Conservation (phyloP, 2,329 filamentous ascomycete species). For the Clonostachys rhizophaga region DNA sequence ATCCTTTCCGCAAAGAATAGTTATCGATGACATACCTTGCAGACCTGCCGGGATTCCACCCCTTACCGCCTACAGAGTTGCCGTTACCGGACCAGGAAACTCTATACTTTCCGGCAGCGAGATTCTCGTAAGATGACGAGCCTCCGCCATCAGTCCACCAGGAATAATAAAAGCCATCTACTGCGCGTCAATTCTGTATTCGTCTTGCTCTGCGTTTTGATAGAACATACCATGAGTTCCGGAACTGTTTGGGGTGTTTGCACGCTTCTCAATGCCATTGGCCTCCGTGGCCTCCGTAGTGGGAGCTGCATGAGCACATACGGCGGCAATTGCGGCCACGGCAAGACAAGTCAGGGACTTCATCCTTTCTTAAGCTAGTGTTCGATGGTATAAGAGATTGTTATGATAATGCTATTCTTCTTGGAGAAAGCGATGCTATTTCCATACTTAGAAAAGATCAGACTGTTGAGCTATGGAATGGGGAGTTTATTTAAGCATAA, state of each 20-base stretch:
- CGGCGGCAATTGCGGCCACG: constrained; percentile 2
- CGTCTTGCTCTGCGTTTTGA: no score
- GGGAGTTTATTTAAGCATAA: no score
- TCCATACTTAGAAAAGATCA: no score
- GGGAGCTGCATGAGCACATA: constrained; percentile 10
- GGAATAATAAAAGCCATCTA: constrained; percentile 40
- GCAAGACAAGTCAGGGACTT: neutral
- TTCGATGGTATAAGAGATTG: no score
- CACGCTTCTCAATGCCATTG: constrained; percentile 7
- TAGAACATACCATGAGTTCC: constrained; percentile 12
- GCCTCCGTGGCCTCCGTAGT: constrained; percentile 17
- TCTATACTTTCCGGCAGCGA: constrained; percentile 34
- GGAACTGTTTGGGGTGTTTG: constrained; percentile 24
- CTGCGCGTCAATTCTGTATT: no score
- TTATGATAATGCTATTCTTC: no score
- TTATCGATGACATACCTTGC: constrained; percentile 28
- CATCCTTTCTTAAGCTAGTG: no score
- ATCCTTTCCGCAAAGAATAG: neutral
- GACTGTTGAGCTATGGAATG: no score
- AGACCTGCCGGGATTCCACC: constrained; percentile 45
- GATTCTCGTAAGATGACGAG: constrained; percentile 38
- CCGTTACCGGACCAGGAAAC: constrained; percentile 37
- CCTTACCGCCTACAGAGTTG: constrained; percentile 54
- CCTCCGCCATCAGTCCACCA: constrained; percentile 42
- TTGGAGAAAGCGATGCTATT: no score